A percentile compares a stretch with the other conserved stretches of the same genome.
Evolutionary conservation across 352 stramenopile genomes (phyloP).

Genomic region (Phytopythium litorale): DNA sequence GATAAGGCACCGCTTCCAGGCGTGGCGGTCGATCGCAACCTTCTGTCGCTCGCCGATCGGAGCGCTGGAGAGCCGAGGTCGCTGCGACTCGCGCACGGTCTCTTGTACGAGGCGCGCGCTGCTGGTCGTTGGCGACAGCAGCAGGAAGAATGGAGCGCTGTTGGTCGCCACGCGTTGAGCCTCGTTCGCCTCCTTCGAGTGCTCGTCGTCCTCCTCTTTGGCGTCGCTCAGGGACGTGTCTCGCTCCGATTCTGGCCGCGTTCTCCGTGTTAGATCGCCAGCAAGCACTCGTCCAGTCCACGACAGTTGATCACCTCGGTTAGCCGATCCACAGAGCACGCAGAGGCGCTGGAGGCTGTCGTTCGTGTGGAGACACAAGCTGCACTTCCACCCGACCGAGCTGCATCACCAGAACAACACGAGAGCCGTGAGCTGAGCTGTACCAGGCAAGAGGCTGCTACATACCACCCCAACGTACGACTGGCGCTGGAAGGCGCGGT

Average conservation of each 20-base stretch:
- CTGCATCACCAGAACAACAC: constrained; percentile 13
- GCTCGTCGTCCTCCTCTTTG: not conserved
- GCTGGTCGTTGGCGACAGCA: not conserved
- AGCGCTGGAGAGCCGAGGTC: constrained; percentile 8
- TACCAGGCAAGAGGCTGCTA: not conserved
- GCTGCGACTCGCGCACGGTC: not conserved
- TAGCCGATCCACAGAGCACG: constrained; percentile 44
- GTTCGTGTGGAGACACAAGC: constrained; percentile 56
- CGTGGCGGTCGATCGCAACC: constrained; percentile 48
- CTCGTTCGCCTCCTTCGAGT: not conserved
- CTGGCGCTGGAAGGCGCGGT: constrained; percentile 45
- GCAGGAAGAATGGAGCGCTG: not conserved
- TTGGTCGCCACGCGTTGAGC: not conserved
- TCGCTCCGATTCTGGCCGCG: not conserved
- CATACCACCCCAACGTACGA: constrained; percentile 20
- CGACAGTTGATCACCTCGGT: constrained; percentile 21
- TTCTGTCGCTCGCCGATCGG: constrained; percentile 48
- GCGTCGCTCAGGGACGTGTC: not conserved
- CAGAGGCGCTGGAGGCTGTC: constrained; percentile 39
- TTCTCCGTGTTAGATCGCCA: not conserved
- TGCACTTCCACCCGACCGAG: constrained; percentile 42
- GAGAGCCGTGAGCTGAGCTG: constrained; percentile 3
- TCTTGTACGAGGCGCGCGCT: not conserved
- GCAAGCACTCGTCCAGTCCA: too few species aligned
- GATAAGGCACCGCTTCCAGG: constrained; percentile 67